Conservation (phyloP, 768 basidiomycete genomes). For the Mrakia gelida region DNA sequence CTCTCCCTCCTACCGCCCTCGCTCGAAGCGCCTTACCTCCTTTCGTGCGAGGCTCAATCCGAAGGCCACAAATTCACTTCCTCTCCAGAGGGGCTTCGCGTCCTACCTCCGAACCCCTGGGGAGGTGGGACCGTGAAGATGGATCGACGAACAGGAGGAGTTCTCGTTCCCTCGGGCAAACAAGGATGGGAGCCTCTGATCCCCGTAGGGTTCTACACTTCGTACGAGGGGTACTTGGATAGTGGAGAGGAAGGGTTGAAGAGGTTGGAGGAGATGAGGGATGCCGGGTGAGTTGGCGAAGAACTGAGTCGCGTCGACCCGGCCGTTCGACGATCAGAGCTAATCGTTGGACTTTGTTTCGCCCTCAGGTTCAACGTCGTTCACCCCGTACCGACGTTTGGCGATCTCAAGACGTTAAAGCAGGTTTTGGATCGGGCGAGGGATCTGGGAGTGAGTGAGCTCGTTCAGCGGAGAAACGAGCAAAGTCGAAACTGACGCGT, state of each 20-base stretch:
- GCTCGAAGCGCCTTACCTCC: neutral
- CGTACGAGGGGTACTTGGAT: constrained; percentile 45
- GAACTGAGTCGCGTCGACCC: too few relatives aligned
- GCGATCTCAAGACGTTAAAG: constrained; percentile 57
- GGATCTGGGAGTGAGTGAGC: constrained; percentile 49
- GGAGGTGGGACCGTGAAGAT: constrained; percentile 40
- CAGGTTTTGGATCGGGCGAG: constrained; percentile 66
- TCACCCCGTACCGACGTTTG: constrained; percentile 59
- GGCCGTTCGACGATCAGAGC: constrained; percentile 32
- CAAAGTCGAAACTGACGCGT: too few relatives aligned
- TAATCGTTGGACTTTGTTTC: constrained; percentile 14
- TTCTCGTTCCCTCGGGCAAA: constrained; percentile 34
- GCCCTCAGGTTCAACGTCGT: constrained; percentile 40
- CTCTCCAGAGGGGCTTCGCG: constrained; percentile 44
- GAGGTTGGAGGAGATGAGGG: constrained; percentile 53
- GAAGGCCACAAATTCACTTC: too few relatives aligned
- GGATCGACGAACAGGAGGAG: constrained; percentile 38
- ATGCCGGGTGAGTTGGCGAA: constrained; percentile 50
- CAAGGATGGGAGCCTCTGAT: constrained; percentile 49
- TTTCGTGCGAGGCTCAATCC: constrained; percentile 30
- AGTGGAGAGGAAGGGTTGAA: constrained; percentile 50
- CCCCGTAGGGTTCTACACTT: constrained; percentile 71
- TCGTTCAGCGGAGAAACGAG: too few relatives aligned
- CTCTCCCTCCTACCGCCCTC: constrained; percentile 12
- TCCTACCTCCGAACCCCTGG: constrained; percentile 44